A percentile compares a stretch with the other conserved stretches of the same genome.
These are phyloP conservation scores for Tetramitus jugosus DNA, from an alignment of 208 protist species.

Conservation along the genomic window DNA sequence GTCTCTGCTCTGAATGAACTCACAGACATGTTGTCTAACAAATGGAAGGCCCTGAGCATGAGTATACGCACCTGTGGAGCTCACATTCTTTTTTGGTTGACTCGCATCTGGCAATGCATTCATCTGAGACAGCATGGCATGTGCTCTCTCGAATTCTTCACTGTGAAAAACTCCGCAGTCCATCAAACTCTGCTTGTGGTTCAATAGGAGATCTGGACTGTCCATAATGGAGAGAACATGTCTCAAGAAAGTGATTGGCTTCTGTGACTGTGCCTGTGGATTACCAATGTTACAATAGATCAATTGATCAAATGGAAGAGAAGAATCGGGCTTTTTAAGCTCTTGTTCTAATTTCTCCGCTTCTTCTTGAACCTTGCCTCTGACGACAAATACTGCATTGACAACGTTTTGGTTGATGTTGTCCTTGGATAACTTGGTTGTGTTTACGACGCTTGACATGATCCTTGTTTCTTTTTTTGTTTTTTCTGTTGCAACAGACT, in stretches of 20 bases:
- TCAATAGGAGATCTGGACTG: slow-evolving; percentile 45
- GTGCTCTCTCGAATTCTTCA: slow-evolving; percentile 78
- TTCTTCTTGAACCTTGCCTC: slow-evolving; percentile 61
- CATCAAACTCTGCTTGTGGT: slow-evolving; percentile 42
- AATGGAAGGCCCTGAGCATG: slow-evolving; percentile 77
- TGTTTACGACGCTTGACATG: no score
- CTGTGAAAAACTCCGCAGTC: slow-evolving; percentile 51
- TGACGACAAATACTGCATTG: slow-evolving; percentile 67
- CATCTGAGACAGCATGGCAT: slow-evolving; percentile 56
- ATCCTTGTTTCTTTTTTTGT: no score
- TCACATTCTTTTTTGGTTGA: no score
- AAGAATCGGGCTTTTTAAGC: slow-evolving; percentile 37
- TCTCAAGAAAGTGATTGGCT: slow-evolving; percentile 85
- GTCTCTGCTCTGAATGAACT: slow-evolving; percentile 87
- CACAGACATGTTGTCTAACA: slow-evolving; percentile 73
- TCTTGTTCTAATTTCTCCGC: slow-evolving; percentile 62
- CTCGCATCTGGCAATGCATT: no score
- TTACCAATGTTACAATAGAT: slow-evolving; percentile 99
- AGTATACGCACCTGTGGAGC: slow-evolving; percentile 85
- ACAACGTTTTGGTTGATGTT: slow-evolving; percentile 58
- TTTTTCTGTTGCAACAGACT: no score
- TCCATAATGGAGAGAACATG: slow-evolving; percentile 52
- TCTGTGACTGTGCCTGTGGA: slow-evolving; percentile 88
- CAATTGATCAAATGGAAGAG: slow-evolving; percentile 66
- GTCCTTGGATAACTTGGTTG: background rate